Percentiles rank a stretch among this genome's conserved stretches.
phyloP scores from a whole-genome alignment of 2,329 filamentous ascomycete species.

The Cryphonectria parasitica region DNA sequence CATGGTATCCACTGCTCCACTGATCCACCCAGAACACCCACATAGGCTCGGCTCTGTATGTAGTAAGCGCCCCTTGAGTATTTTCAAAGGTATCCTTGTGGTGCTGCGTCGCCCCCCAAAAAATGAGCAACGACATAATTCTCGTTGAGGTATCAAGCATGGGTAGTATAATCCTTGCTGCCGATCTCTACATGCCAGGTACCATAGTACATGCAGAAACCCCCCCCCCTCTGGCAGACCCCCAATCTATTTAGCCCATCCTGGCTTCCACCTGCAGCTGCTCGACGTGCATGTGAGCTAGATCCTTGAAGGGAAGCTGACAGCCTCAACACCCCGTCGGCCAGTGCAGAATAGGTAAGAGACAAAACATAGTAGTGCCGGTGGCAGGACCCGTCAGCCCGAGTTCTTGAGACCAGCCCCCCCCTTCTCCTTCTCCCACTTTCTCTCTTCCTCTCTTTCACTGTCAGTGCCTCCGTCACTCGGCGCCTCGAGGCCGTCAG shows the following conservation, averaged over 20 bases:
- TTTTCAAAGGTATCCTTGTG: not conserved
- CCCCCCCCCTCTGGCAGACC: no score
- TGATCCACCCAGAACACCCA: not conserved
- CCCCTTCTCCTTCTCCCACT: not conserved
- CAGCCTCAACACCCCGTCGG: not conserved
- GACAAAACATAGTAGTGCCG: not conserved
- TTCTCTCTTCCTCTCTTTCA: no score
- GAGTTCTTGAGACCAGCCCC: not conserved
- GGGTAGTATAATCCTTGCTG: not conserved
- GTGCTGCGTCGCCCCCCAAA: not conserved
- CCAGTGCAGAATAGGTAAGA: constrained; percentile 9
- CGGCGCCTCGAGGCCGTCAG: not conserved
- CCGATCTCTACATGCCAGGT: constrained; percentile 14
- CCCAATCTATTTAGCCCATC: not conserved
- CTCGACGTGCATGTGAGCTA: constrained; percentile 14
- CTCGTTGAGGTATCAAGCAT: not conserved
- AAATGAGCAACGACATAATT: not conserved
- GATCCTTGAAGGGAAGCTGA: constrained; percentile 18
- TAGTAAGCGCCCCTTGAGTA: not conserved
- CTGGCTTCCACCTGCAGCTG: constrained; percentile 9
- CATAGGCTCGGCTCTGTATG: not conserved
- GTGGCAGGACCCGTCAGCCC: constrained; percentile 1
- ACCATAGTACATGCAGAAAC: not conserved
- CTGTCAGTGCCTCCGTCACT: not conserved
- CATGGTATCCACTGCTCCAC: constrained; percentile 2